phyloP scores from a whole-genome alignment of 1,284 basidiomycete genomes.

The Inonotus hispidus region DNA sequence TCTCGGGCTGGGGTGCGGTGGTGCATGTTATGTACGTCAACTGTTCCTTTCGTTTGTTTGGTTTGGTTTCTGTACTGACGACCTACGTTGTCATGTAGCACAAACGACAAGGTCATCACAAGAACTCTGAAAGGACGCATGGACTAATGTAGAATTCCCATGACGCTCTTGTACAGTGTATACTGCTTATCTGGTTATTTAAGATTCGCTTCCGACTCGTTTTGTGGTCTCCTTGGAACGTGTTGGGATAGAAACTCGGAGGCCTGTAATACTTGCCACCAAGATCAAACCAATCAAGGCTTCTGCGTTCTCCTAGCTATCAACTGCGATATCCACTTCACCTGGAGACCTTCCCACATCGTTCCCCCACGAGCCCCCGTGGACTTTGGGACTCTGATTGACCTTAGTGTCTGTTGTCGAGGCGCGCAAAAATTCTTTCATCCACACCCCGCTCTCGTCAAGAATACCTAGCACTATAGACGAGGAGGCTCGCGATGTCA shows the following conservation, averaged over 20 bases:
- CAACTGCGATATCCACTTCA: background rate
- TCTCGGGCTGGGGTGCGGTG: conserved; percentile 94
- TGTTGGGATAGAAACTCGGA: background rate
- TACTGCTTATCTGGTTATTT: background rate
- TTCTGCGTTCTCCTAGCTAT: background rate
- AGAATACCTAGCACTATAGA: no score
- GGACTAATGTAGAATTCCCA: conserved; percentile 61
- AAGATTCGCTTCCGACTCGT: background rate
- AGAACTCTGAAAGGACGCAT: conserved; percentile 86
- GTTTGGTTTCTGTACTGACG: background rate
- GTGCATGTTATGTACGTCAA: conserved; percentile 90
- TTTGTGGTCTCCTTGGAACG: background rate
- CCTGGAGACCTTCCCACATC: no score
- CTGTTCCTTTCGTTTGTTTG: background rate
- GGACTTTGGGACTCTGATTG: no score
- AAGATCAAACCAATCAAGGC: background rate
- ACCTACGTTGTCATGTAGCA: conserved; percentile 40
- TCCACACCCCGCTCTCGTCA: no score
- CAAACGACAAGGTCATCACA: conserved; percentile 81
- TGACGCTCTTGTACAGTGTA: conserved; percentile 1
- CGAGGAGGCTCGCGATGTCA: no score
- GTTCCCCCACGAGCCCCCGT: no score
- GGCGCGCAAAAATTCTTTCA: no score
- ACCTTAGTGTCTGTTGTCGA: no score
- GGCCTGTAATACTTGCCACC: background rate